Percentiles rank a stretch among this genome's conserved stretches.
These are phyloP conservation scores for Mycena citricolor DNA, from an alignment of 1,284 basidiomycete genomes.

Conservation along the genomic window DNA sequence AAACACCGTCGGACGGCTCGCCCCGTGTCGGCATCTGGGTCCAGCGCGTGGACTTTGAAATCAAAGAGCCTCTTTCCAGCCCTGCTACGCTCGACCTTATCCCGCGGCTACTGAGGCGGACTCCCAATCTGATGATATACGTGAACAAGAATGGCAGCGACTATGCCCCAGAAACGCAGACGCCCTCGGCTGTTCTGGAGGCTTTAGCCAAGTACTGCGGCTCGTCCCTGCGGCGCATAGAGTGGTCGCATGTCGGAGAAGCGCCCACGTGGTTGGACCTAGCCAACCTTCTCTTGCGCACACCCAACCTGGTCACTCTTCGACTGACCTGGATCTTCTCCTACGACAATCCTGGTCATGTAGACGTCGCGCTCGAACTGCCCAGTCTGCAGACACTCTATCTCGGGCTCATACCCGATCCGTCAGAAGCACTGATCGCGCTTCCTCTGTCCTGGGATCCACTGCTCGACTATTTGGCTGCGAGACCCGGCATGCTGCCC, in stretches of 20 bases:
- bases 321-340: conserved; percentile 39
- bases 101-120: conserved; percentile 36
- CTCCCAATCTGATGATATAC: conserved; percentile 35
- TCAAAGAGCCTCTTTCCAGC: conserved; percentile 34
- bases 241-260: conserved; percentile 35
- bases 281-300: conserved; percentile 31
- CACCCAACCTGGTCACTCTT: conserved; percentile 40
- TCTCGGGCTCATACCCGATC: conserved; percentile 34
- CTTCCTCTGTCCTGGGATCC: conserved; percentile 39
- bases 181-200: conserved; percentile 28
- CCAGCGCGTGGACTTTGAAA: conserved; percentile 37
- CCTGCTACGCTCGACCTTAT: conserved; percentile 23
- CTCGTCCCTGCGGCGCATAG: conserved; percentile 29
- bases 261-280: conserved; percentile 32
- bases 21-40: conserved; percentile 35
- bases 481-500: conserved; percentile 36
- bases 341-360: conserved; percentile 20
- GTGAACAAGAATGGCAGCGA: conserved; percentile 30
- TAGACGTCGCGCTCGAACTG: conserved; percentile 29
- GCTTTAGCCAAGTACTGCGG: conserved; percentile 27
- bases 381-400: conserved; percentile 39
- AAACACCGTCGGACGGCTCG: conserved; percentile 24
- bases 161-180: conserved; percentile 22
- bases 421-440: conserved; percentile 25
- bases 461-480: conserved; percentile 36